These are phyloP conservation scores for Auricularia auricula-judae DNA, from an alignment of 768 basidiomycete genomes.

Conservation along the genomic window DNA sequence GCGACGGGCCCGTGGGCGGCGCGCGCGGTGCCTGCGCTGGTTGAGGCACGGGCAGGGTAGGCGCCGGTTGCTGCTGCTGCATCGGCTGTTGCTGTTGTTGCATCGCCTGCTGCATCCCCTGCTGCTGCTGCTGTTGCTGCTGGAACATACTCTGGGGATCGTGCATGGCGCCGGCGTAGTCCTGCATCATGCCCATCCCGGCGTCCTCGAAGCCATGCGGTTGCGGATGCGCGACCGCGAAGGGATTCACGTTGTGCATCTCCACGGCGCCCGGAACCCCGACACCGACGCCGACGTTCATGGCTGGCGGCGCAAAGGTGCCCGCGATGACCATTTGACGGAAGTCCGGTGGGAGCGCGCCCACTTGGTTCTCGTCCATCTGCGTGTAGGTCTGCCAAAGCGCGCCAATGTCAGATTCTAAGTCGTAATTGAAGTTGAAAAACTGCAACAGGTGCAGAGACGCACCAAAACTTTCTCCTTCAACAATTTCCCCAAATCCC, in stretches of 20 bases:
- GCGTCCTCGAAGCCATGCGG: slow-evolving; percentile 17
- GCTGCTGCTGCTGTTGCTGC: background rate
- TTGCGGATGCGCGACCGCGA: slow-evolving; percentile 16
- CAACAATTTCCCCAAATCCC: slow-evolving; percentile 67
- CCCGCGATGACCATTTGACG: slow-evolving; percentile 80
- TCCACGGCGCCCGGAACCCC: slow-evolving; percentile 26
- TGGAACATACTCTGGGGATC: slow-evolving; percentile 12
- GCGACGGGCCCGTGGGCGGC: background rate
- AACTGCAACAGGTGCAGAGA: slow-evolving; percentile 4
- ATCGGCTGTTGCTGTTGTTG: background rate
- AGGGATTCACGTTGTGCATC: slow-evolving; percentile 8
- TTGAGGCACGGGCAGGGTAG: background rate
- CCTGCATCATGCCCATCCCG: slow-evolving; percentile 20
- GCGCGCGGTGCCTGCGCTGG: background rate
- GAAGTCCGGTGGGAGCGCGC: slow-evolving; percentile 67
- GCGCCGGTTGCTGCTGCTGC: background rate
- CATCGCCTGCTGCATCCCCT: background rate
- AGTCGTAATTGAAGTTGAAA: background rate
- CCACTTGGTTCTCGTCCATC: slow-evolving; percentile 72
- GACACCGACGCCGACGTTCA: slow-evolving; percentile 46
- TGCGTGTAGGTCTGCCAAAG: slow-evolving; percentile 60
- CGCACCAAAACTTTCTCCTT: slow-evolving; percentile 76
- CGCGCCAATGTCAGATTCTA: background rate
- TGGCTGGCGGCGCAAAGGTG: slow-evolving; percentile 42
- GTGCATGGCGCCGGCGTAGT: slow-evolving; percentile 31